A percentile compares a stretch with the other conserved stretches of the same genome.
Conservation (phyloP, 2,329 filamentous ascomycete genomes). For the Fusarium decemcellulare region DNA sequence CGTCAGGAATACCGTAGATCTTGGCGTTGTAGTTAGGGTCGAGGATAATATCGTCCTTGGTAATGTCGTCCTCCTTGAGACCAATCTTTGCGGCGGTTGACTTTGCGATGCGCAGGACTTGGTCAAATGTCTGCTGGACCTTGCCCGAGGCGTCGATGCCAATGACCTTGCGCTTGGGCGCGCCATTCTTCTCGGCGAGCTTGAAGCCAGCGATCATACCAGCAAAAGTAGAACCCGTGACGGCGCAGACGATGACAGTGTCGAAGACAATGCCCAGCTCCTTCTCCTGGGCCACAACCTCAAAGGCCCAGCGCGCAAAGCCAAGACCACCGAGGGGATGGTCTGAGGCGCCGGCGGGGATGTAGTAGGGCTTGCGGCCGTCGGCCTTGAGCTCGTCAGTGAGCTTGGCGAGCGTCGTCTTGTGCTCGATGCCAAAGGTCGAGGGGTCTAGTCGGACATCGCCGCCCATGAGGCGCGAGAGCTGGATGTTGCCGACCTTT, state of each 20-base stretch:
- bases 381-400: constrained; percentile 64
- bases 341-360: constrained; percentile 79
- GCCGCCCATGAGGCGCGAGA: constrained; percentile 77
- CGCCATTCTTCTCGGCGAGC: constrained; percentile 65
- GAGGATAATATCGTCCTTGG: constrained; percentile 72
- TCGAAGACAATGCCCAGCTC: constrained; percentile 76
- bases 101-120: constrained; percentile 77
- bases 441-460: constrained; percentile 73
- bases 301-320: constrained; percentile 80
- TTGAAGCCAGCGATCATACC: constrained; percentile 83
- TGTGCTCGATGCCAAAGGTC: constrained; percentile 78
- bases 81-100: constrained; percentile 75
- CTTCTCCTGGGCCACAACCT: constrained; percentile 75
- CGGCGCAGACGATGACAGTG: constrained; percentile 77
- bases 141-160: constrained; percentile 71
- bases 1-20: constrained; percentile 76
- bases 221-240: constrained; percentile 79
- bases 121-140: constrained; percentile 69
- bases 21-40: constrained; percentile 76
- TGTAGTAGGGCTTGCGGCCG: constrained; percentile 77
- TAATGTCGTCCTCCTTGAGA: constrained; percentile 70
- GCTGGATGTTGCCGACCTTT: constrained; percentile 79
- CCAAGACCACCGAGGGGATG: constrained; percentile 79
- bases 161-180: constrained; percentile 68
- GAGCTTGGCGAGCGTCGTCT: constrained; percentile 69